Evolutionary conservation across 257 asterid species (phyloP), one percentile per base, ranked within the genome.

Genomic region (Ophiorrhiza pumila): DNA sequence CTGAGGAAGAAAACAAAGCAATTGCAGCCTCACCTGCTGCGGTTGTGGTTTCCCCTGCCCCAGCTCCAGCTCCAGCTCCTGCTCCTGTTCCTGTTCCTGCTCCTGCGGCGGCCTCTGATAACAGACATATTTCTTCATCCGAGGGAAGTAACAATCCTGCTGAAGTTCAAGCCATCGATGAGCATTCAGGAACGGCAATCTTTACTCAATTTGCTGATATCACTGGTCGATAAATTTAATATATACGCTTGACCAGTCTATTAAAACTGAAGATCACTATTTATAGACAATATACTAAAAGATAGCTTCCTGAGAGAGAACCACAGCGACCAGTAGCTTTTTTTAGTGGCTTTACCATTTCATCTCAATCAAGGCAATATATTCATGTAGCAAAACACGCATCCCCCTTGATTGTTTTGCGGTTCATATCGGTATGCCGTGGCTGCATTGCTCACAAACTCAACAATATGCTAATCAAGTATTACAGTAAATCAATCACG

Each of bases 151-250:
- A 18, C n/a, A 83, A 60, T 46, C 78, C 88, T 22, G 81, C 78
- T 43, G 85, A 81, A 67, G 83, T 74, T 66, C 83, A 76, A 39
- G 83, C 37, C 17, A 61, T 84, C 35, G 87, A 82, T 56, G 99
- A 94, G 35, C 96, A 90, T 78, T 91, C 98, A 0, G 93, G 93
- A 47, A 90, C 96, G 7, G 90, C 90, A 41, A 86, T 90, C 87
- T 91, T 94, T 79, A 85, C 90, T 11, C 95, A 92, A 67, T 92
- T 91, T 59, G 85, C 88, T 55, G 83, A 87, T 50, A 87, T 94
- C 14, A 87, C 77, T 63, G 98, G 98, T 15, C 78, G 97, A 56
- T 94, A 78, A 83, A 76, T n/a, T n/a, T 49, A 4, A 37, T 63
- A 32, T 69, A 1, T 13, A 46, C 32, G 22, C 53, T 23, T 58